Evolutionary conservation across 2,329 filamentous ascomycete genomes (phyloP), one percentile per base, ranked within the genome.

Genomic region (Penicillium occitanis): DNA sequence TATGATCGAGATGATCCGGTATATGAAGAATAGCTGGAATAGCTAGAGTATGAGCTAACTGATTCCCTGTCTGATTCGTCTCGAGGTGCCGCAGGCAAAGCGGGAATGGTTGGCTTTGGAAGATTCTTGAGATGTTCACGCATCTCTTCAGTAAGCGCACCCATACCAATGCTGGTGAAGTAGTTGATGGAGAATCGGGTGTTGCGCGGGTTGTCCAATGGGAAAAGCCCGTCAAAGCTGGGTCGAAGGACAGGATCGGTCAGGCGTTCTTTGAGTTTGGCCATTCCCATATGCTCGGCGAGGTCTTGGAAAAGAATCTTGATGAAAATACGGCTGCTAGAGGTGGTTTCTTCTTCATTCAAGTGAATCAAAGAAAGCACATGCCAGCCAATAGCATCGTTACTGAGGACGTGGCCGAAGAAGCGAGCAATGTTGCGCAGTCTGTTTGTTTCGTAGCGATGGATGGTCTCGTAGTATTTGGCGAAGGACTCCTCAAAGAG

Each of bases 171-270:
- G 73, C 93, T 95, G 10, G 95, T 99, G 78, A 99, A 98, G 84
- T 97, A 99, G 80, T 99, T 99, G 88, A 99, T 97, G 61, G 93
- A 92, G 83, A 99, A 99, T 63, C 94, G 89, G 46, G 93, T 93
- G 79, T 97, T 95, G 75, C 91, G 89, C 28, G 93, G 88, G 73
- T 93, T 92, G 76, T 98, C 93, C 68, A 84, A 90, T 0, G 95
- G 95, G 84, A 99, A 98, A 51, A 99, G 82, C 35, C 94, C 94
- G 46, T 90, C 87, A 67, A 97, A 87, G 75, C 87, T 91, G 60
- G 92, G 88, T 68, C 90, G 88, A 46, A 98, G 83, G 60, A 88
- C 85, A 51, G 95, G 91, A 71, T 96, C 93, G 70, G 85, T 87
- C 79, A 97, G 85, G 19, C 91, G 87, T 55, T 88, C 86, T 71